Evolutionary conservation across 345 rosid species (phyloP).

Genomic region (Syzygium jambos): DNA sequence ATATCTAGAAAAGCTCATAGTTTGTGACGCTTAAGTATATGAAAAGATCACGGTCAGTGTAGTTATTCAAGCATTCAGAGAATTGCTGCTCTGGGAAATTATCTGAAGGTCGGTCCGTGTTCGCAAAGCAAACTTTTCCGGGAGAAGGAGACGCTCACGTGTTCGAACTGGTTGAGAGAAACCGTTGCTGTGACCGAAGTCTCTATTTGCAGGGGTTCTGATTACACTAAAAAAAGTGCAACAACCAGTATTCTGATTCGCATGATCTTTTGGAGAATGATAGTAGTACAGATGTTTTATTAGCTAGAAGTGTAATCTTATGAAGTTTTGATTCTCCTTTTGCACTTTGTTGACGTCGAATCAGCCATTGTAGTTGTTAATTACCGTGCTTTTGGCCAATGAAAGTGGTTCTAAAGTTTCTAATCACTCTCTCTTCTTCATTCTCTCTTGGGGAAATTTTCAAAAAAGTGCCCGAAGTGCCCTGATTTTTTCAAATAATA

Average conservation of each 20-base stretch:
- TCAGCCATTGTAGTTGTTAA: not conserved
- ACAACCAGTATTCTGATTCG: not conserved
- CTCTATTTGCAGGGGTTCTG: not conserved
- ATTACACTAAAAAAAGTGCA: not conserved
- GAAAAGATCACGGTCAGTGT: not conserved
- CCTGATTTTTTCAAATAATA: too few species aligned
- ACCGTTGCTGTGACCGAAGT: not conserved
- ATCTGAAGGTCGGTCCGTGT: not conserved
- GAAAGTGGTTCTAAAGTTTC: not conserved
- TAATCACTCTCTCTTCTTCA: not conserved
- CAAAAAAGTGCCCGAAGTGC: too few species aligned
- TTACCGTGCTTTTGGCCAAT: not conserved
- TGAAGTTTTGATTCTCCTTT: not conserved
- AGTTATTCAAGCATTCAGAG: not conserved
- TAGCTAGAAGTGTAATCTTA: not conserved
- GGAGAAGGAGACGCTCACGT: too few species aligned
- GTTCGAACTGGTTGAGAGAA: not conserved
- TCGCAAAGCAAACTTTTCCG: too few species aligned
- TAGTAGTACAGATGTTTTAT: not conserved
- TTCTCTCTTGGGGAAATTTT: too few species aligned
- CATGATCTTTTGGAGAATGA: not conserved
- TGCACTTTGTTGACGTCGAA: not conserved
- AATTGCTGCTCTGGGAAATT: not conserved
- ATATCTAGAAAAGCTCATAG: not conserved
- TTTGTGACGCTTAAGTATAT: not conserved